These are phyloP conservation scores for Apostasia shenzhenica DNA, from an alignment of 106 monocot genomes.

Conservation along the genomic window DNA sequence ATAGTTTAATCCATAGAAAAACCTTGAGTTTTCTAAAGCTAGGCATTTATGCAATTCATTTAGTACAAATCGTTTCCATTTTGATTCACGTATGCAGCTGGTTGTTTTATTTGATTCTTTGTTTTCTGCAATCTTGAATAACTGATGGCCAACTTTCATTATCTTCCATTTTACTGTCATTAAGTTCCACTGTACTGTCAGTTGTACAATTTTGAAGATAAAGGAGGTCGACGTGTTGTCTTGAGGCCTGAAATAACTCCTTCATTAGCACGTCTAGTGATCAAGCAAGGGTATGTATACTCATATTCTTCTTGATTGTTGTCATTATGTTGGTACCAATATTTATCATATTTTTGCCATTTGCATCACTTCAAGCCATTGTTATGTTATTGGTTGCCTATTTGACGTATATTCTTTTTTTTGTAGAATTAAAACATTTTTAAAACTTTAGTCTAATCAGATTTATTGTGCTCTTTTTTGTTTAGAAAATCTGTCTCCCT, in stretches of 20 bases:
- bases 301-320: background rate
- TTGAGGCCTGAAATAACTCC: conserved; percentile 98
- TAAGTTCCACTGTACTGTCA: conserved; percentile 13
- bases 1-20: too few relatives aligned
- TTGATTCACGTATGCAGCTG: too few relatives aligned
- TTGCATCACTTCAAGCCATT: background rate
- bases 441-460: conserved; percentile 12
- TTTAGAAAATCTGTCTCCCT: conserved; percentile 89
- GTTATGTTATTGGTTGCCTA: background rate
- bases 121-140: too few relatives aligned
- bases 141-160: too few relatives aligned
- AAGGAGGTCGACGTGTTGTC: conserved; percentile 95
- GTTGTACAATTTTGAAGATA: conserved; percentile 98
- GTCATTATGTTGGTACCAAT: background rate
- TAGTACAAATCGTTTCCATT: too few relatives aligned
- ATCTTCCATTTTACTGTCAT: too few relatives aligned
- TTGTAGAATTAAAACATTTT: conserved; percentile 4
- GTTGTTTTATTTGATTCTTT: too few relatives aligned
- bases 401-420: background rate
- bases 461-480: conserved; percentile 29
- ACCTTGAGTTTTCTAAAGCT: too few relatives aligned
- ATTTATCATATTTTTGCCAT: background rate
- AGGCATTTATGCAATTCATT: too few relatives aligned
- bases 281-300: conserved; percentile 78
- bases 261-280: conserved; percentile 93